Percentiles rank a stretch among this genome's conserved stretches.
phyloP scores from a whole-genome alignment of 768 basidiomycete genomes.

The Boletus tylopilopsis region DNA sequence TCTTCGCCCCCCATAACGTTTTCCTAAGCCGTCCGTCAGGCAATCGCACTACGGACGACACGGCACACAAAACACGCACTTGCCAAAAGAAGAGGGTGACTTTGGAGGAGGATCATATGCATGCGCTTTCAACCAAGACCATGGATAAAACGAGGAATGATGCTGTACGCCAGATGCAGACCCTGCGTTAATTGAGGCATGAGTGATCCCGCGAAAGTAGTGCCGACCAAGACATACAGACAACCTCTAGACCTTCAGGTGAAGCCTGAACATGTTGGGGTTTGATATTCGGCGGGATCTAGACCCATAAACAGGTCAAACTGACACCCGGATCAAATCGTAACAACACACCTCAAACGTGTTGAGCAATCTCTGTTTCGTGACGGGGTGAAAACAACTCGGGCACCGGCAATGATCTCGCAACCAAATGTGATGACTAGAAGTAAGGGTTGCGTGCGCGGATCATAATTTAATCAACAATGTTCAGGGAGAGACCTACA shows the following conservation, averaged over 20 bases:
- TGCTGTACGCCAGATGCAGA: slow-evolving; percentile 33
- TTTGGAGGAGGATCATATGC: slow-evolving; percentile 72
- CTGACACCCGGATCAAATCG: background rate
- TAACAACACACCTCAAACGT: slow-evolving; percentile 65
- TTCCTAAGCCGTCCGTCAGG: slow-evolving; percentile 38
- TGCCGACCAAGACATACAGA: slow-evolving; percentile 49
- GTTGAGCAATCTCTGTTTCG: slow-evolving; percentile 86
- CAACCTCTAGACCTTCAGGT: slow-evolving; percentile 63
- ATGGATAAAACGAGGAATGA: slow-evolving; percentile 84
- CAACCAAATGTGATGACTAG: slow-evolving; percentile 87
- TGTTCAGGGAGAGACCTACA: slow-evolving; percentile 45
- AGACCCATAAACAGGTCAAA: slow-evolving; percentile 6
- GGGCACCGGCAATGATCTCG: slow-evolving; percentile 91
- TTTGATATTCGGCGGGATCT: slow-evolving; percentile 77
- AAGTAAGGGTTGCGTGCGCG: background rate
- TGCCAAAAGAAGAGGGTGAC: slow-evolving; percentile 22
- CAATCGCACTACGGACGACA: background rate
- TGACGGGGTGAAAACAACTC: slow-evolving; percentile 79
- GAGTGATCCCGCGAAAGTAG: background rate
- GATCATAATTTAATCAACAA: background rate
- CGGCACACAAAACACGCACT: slow-evolving; percentile 37
- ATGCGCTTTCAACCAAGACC: slow-evolving; percentile 75
- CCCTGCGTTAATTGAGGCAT: slow-evolving; percentile 16
- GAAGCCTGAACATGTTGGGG: slow-evolving; percentile 57
- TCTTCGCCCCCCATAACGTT: slow-evolving; percentile 78